Evolutionary conservation across 2,329 filamentous ascomycete genomes (phyloP).

Genomic region (Diaporthe batatas): DNA sequence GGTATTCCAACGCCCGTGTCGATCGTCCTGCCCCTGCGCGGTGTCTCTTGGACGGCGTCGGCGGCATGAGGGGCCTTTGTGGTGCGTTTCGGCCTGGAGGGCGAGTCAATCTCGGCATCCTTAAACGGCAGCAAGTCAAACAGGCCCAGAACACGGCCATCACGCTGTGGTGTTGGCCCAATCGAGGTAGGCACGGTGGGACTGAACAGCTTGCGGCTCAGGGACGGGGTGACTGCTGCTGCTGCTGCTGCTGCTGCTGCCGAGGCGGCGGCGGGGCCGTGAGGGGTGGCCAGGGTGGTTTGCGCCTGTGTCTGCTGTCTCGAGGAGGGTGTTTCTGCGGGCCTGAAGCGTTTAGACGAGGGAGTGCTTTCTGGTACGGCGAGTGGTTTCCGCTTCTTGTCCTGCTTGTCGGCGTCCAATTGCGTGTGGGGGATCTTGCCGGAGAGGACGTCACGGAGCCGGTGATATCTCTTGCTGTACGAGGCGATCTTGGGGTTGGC

Average conservation of each 20-base stretch:
- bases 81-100: constrained; percentile 58
- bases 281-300: constrained; percentile 42
- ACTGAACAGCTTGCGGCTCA: constrained; percentile 71
- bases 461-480: constrained; percentile 84
- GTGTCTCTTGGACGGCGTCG: constrained; percentile 57
- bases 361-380: constrained; percentile 58
- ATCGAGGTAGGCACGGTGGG: constrained; percentile 71
- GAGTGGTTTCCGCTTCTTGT: constrained; percentile 59
- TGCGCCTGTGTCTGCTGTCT: constrained; percentile 43
- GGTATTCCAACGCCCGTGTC: constrained; percentile 30
- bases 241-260: constrained; percentile 50
- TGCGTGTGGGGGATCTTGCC: constrained; percentile 60
- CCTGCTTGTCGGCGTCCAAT: constrained; percentile 47
- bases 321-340: constrained; percentile 61
- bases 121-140: constrained; percentile 77
- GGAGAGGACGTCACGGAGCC: constrained; percentile 69
- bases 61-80: constrained; percentile 53
- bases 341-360: constrained; percentile 62
- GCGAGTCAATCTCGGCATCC: constrained; percentile 58
- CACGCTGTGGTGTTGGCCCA: constrained; percentile 83
- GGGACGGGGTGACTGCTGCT: constrained; percentile 66
- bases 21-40: constrained; percentile 58
- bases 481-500: constrained; percentile 75
- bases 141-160: constrained; percentile 81
- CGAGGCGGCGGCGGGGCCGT: constrained; percentile 46